phyloP scores from a whole-genome alignment of 2,329 filamentous ascomycete genomes.

The Tolypocladium endophyticum region DNA sequence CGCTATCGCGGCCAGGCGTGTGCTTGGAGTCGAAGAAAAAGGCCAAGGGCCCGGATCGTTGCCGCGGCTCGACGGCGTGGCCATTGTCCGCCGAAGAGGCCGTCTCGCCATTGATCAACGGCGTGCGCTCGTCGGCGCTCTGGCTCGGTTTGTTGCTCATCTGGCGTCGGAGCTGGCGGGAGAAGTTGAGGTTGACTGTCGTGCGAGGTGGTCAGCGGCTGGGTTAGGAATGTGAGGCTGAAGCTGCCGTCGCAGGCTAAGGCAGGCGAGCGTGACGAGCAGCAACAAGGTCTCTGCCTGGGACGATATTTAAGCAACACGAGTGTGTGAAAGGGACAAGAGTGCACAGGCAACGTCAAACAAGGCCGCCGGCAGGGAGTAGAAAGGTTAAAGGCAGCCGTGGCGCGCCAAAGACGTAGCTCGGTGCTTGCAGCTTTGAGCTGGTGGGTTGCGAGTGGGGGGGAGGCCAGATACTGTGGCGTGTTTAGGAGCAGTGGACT shows the following conservation, averaged over 20 bases:
- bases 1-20: conserved; percentile 42
- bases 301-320: neutral
- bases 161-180: conserved; percentile 15
- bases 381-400: neutral
- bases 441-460: neutral
- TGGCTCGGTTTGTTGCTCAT: conserved; percentile 19
- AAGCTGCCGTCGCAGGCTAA: neutral
- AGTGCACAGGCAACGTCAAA: neutral
- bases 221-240: neutral
- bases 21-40: conserved; percentile 40
- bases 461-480: neutral
- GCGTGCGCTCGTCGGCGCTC: conserved; percentile 26
- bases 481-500: neutral
- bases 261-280: neutral
- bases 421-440: neutral
- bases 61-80: conserved; percentile 10
- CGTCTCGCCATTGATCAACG: conserved; percentile 28
- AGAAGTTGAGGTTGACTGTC: conserved; percentile 10
- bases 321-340: neutral
- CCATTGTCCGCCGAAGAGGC: conserved; percentile 11
- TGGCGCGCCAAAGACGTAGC: neutral
- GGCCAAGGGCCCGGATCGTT: conserved; percentile 13
- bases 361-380: neutral
- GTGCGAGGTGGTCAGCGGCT: conserved; percentile 12
- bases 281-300: neutral